These are phyloP conservation scores for Corchorus olitorius DNA, from an alignment of 345 rosid species.

Conservation along the genomic window DNA sequence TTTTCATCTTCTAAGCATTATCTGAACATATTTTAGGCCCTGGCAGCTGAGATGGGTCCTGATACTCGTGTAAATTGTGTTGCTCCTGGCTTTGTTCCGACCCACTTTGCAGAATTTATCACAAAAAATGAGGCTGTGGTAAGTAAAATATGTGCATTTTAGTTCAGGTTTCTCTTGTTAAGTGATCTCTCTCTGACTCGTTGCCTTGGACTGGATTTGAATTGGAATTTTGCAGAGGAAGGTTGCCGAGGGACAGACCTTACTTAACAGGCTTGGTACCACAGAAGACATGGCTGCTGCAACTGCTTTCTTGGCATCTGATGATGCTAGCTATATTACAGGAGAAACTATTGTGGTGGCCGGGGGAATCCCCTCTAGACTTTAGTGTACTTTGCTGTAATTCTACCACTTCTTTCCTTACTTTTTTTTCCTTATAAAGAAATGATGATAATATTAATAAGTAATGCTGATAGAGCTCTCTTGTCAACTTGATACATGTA, in stretches of 20 bases:
- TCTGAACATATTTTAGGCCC: slow-evolving; percentile 52
- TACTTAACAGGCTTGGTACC: slow-evolving; percentile 56
- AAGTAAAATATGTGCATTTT: slow-evolving; percentile 28
- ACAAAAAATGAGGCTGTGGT: slow-evolving; percentile 49
- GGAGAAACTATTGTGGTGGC: slow-evolving; percentile 69
- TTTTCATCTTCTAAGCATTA: not conserved
- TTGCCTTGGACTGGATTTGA: slow-evolving; percentile 15
- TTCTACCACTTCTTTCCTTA: not conserved
- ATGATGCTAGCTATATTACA: slow-evolving; percentile 60
- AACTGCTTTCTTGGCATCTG: slow-evolving; percentile 63
- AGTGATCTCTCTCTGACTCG: not conserved
- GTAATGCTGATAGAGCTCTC: not conserved
- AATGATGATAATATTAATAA: not conserved
- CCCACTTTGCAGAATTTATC: slow-evolving; percentile 66
- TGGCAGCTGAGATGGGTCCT: slow-evolving; percentile 85
- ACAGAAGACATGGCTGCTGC: slow-evolving; percentile 67
- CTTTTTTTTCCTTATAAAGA: too few species aligned
- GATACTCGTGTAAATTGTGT: slow-evolving; percentile 77
- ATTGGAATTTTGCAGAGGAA: slow-evolving; percentile 36
- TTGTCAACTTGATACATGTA: not conserved
- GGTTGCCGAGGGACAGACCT: slow-evolving; percentile 36
- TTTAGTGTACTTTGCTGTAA: slow-evolving; percentile 26
- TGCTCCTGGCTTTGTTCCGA: slow-evolving; percentile 95
- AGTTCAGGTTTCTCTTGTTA: not conserved
- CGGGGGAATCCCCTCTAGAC: slow-evolving; percentile 63